phyloP scores from a whole-genome alignment of 768 basidiomycete genomes.

The Leucosporidium creatinivorum region DNA sequence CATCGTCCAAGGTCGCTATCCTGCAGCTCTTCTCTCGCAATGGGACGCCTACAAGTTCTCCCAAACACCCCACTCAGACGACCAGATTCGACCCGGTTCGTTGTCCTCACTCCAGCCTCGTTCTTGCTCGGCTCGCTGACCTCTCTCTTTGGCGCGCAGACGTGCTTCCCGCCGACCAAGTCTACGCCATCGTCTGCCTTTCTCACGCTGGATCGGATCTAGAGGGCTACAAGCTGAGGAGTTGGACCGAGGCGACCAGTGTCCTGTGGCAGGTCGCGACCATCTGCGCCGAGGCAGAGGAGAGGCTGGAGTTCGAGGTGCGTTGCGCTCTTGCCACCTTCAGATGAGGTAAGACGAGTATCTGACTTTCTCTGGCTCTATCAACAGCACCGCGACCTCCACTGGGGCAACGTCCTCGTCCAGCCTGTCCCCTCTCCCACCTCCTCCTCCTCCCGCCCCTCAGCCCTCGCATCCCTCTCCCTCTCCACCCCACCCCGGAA shows the following conservation, averaged over 20 bases:
- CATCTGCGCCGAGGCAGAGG: slow-evolving; percentile 70
- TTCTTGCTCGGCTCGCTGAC: slow-evolving; percentile 4
- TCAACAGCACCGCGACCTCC: slow-evolving; percentile 89
- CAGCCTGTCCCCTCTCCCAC: slow-evolving; percentile 40
- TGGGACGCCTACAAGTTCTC: slow-evolving; percentile 77
- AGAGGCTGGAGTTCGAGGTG: slow-evolving; percentile 79
- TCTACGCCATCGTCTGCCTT: slow-evolving; percentile 82
- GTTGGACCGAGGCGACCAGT: slow-evolving; percentile 79
- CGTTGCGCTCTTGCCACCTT: slow-evolving; percentile 33
- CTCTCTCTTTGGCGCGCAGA: slow-evolving; percentile 47
- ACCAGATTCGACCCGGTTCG: slow-evolving; percentile 65
- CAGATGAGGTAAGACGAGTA: not conserved
- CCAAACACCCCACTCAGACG: slow-evolving; percentile 67
- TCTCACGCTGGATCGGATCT: slow-evolving; percentile 86
- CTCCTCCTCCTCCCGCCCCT: slow-evolving; percentile 32
- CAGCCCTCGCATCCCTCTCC: slow-evolving; percentile 39
- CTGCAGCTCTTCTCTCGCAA: slow-evolving; percentile 61
- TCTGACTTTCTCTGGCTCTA: not conserved
- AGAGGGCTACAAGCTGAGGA: slow-evolving; percentile 66
- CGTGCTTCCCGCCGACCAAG: slow-evolving; percentile 64
- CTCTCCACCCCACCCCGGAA: not conserved
- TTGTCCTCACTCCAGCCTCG: slow-evolving; percentile 14
- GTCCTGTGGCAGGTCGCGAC: slow-evolving; percentile 85
- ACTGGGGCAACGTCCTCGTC: slow-evolving; percentile 92
- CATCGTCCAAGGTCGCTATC: slow-evolving; percentile 79